Conservation (phyloP, 352 stramenopile species). For the Thraustotheca clavata region DNA sequence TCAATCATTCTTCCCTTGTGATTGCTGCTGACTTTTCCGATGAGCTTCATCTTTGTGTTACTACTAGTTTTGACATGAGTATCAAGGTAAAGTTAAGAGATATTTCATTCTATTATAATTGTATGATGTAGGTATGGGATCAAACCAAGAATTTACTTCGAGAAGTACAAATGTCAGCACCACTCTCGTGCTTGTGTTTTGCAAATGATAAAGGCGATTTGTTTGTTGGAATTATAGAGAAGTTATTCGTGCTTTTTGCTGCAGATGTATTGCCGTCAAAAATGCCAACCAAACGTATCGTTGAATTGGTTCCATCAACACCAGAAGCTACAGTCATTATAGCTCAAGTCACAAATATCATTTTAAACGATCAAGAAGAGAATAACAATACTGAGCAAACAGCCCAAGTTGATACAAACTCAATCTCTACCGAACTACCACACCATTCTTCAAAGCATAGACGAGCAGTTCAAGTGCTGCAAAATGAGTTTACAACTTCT, state of each 20-base stretch:
- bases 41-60: slow-evolving; percentile 41
- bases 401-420: too few species aligned
- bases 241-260: slow-evolving; percentile 9
- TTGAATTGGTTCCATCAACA: too few species aligned
- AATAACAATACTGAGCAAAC: too few species aligned
- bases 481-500: too few species aligned
- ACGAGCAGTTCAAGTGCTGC: too few species aligned
- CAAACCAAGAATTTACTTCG: slow-evolving; percentile 46
- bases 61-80: slow-evolving; percentile 55
- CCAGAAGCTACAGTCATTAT: too few species aligned
- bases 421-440: too few species aligned
- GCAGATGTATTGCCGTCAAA: slow-evolving; percentile 13
- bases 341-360: too few species aligned
- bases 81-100: too few species aligned
- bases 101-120: too few species aligned
- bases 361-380: too few species aligned
- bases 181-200: slow-evolving; percentile 56
- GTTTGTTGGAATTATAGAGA: slow-evolving; percentile 14
- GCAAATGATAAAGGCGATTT: slow-evolving; percentile 54
- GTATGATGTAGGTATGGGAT: slow-evolving; percentile 44
- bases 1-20: slow-evolving; percentile 50
- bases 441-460: too few species aligned
- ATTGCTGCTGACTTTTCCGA: slow-evolving; percentile 57
- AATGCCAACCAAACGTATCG: neutral
- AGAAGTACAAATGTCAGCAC: slow-evolving; percentile 45